Base-by-base conservation (phyloP, 2,329 filamentous ascomycete species). In the Sclerotinia spermophila region DNA sequence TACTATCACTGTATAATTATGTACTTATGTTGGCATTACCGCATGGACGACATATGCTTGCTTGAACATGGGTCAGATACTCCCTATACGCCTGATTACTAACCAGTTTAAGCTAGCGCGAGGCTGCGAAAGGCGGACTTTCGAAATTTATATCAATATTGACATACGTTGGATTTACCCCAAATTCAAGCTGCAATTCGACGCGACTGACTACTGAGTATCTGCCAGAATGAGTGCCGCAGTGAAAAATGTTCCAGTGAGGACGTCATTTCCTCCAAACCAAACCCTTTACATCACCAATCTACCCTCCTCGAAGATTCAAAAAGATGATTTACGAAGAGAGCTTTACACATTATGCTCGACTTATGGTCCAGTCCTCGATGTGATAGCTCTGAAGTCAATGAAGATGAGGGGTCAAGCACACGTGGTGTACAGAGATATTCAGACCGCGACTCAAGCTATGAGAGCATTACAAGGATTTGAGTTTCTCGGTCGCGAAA, bases 361-460 rank as follows among this genome's bases (percentile, higher is more conserved):
- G 17, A 97, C 94, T 21, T 97, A 97, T 79, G 96, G 96, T 55
- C 89, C 93, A 0, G 92, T 99, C 24, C 87, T 99, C 71, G 96
- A 99, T 79, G 88, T 99, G 30, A 92, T 97, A 64, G 92, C 93
- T 42, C 85, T 97, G 76, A 96, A 94, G 83, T 97, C 93, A 1
- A 86, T 86, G 80, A 93, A 93, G 82, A 97, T 98, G 94, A 91
- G 96, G 65, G 96, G 96, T 4, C 96, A 99, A 82, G 96, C 96
- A 73, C 96, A 98, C 78, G 84, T 99, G 72, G 92, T 96, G 21
- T 98, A 94, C 80, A 88, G 92, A 71, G 95, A 99, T 80, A 85
- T 95, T 45, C 92, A 97, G 75, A 89, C 93, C n/a, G 93, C 94
- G 67, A 97, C 94, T 35, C 93, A 97, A 79, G 96, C 96, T 2